Evolutionary conservation across 2,329 filamentous ascomycete genomes (phyloP).

Genomic region (Colletotrichum neosansevieriae): DNA sequence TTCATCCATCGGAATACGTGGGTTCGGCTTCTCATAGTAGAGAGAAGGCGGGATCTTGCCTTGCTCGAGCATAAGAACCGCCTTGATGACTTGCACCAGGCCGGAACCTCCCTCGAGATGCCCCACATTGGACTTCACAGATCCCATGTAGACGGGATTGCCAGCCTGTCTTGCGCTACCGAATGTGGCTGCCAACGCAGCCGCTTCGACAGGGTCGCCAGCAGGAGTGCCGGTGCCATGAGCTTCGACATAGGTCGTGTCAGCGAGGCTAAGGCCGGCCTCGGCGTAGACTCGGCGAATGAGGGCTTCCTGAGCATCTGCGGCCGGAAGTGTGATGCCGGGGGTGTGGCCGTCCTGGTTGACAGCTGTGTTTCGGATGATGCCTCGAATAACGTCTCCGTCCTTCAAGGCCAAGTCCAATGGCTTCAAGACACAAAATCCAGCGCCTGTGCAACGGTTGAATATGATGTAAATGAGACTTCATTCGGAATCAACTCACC

Average conservation of each 20-base stretch:
- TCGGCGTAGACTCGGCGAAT: conserved; percentile 52
- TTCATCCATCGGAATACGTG: conserved; percentile 44
- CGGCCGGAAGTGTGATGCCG: conserved; percentile 51
- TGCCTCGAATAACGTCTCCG: conserved; percentile 52
- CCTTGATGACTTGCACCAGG: conserved; percentile 44
- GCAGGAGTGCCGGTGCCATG: conserved; percentile 67
- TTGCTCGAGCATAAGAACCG: conserved; percentile 45
- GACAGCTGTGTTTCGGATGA: conserved; percentile 50
- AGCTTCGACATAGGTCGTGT: conserved; percentile 53
- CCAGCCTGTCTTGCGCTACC: conserved; percentile 44
- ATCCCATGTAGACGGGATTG: conserved; percentile 26
- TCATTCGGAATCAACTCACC: neutral
- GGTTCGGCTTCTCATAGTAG: conserved; percentile 46
- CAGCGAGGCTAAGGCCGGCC: conserved; percentile 43
- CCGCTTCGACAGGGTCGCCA: conserved; percentile 67
- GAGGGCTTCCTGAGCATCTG: conserved; percentile 47
- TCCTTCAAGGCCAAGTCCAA: neutral
- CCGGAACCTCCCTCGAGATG: conserved; percentile 42
- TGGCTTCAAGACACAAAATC: neutral
- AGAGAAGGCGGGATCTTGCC: conserved; percentile 47
- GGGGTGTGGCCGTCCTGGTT: conserved; percentile 58
- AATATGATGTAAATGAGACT: no score
- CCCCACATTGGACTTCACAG: conserved; percentile 44
- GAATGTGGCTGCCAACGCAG: conserved; percentile 59
- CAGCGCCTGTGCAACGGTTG: no score